Evolutionary conservation across 2,329 filamentous ascomycete species (phyloP), one percentile per base, ranked within the genome.

Genomic region (Aspergillus sclerotialis): DNA sequence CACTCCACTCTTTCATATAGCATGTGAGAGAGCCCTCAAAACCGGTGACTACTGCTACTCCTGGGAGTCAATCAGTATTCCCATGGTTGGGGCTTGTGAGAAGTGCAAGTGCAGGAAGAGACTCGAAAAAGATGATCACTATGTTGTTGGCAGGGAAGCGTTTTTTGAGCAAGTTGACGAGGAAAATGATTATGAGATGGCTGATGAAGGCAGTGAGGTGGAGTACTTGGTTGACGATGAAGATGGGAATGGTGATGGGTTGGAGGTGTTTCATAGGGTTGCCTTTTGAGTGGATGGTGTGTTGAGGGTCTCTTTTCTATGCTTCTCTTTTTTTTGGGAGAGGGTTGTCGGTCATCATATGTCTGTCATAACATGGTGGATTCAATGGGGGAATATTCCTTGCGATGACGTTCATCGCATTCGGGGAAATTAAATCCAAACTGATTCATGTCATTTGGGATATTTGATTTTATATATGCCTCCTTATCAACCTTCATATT

Each of bases 401-500:
- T n/a, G n/a, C n/a, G n/a, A n/a, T n/a, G n/a, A n/a, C n/a, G n/a
- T n/a, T n/a, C n/a, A n/a, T n/a, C n/a, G n/a, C n/a, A n/a, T n/a
- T n/a, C n/a, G n/a, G n/a, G n/a, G n/a, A n/a, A n/a, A n/a, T n/a
- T n/a, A n/a, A n/a, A n/a, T n/a, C n/a, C n/a, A n/a, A n/a, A n/a
- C n/a, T n/a, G n/a, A n/a, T n/a, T n/a, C n/a, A n/a, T n/a, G n/a
- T n/a, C n/a, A n/a, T n/a, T n/a, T n/a, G n/a, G 26, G 26, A 12
- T 28, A 28, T 28, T 28, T 7, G 13, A 4, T 28, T n/a, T 28
- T 11, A 14, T 28, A n/a, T 14, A 2, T 5, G 13, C 10, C 12
- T 19, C 7, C 7, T 29, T 11, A 29, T 51, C 36, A 56, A 35
- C 49, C 58, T 29, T 61, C 61, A 43, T 72, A 76, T 13, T 77